Evolutionary conservation across 1,284 basidiomycete species (phyloP).

Genomic region (Rhodotorula mucilaginosa): DNA sequence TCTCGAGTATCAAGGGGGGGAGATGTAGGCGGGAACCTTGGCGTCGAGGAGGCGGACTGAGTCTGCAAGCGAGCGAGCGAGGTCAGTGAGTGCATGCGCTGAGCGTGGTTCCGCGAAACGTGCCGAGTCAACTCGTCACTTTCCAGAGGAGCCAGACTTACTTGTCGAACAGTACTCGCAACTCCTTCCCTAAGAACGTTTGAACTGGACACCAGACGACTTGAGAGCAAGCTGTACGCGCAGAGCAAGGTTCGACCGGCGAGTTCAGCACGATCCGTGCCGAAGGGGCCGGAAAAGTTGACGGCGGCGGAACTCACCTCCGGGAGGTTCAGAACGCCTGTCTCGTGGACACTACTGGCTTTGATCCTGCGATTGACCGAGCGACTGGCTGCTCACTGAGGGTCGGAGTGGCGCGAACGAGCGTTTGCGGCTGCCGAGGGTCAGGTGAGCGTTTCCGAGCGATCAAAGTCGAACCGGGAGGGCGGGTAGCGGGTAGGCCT

Average conservation of each 20-base stretch:
- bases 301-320: background rate
- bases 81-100: background rate
- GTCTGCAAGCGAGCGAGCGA: background rate
- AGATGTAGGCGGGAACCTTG: background rate
- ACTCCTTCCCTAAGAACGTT: slow-evolving; percentile 7
- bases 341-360: slow-evolving; percentile 3
- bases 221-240: slow-evolving; percentile 3
- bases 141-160: background rate
- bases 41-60: background rate
- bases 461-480: background rate
- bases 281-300: no score
- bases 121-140: background rate
- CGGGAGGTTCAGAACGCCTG: slow-evolving; percentile 7
- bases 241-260: background rate
- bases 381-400: background rate
- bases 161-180: background rate
- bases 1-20: background rate
- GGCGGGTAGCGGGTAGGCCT: slow-evolving; percentile 1
- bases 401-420: background rate
- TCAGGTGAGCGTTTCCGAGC: slow-evolving; percentile 1
- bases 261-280: background rate
- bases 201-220: slow-evolving; percentile 6
- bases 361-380: background rate
- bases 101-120: background rate
- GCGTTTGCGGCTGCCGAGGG: background rate